Base-by-base conservation (phyloP, 164 flowering plant genomes). In the Hamamelis virginiana region DNA sequence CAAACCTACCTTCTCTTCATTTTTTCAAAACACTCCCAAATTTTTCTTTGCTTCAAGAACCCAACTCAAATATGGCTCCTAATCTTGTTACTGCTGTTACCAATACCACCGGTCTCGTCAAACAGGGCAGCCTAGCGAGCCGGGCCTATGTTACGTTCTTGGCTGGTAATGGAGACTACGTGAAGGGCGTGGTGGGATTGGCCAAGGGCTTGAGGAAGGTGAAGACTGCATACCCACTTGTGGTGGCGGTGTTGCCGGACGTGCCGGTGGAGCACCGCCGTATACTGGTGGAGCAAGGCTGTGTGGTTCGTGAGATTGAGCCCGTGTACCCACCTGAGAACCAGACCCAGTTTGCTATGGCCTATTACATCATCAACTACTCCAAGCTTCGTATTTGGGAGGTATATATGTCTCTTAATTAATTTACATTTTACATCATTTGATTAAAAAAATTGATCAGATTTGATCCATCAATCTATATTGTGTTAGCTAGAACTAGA, bases 351-450 rank as follows among this genome's bases (percentile, higher is more conserved):
- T 85, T 81, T 43, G 89, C 89, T 64, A 83, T 80, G 86, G 80
- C 89, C n/a, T 83, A 85, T 70, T 83, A 85, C 51, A 87, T 82
- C 74, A 80, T 85, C 80, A 85, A 85, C 71, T 85, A 85, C 80
- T 85, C 89, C 82, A 85, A 85, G 76, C 89, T 85, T n/a, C 81
- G 90, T 47, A 86, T 86, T 23, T 86, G 90, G 90, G 83, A 86
- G 85, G 90, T 84, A 78, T 4, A 21, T 15, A n/a, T 61, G 6
- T 33, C 6, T 33, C 6, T 33, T 6, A 33, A 33, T 33, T n/a
- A n/a, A 33, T 33, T 33, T 33, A 33, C 6, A 33, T 33, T 33
- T 33, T 33, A 2, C 41, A n/a, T 33, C 41, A 33, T 2, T 6
- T n/a, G n/a, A n/a, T n/a, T n/a, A n/a, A 33, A 33, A 33, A 33